Base-by-base conservation (phyloP, 306 rosid species). In the Quillaja saponaria region DNA sequence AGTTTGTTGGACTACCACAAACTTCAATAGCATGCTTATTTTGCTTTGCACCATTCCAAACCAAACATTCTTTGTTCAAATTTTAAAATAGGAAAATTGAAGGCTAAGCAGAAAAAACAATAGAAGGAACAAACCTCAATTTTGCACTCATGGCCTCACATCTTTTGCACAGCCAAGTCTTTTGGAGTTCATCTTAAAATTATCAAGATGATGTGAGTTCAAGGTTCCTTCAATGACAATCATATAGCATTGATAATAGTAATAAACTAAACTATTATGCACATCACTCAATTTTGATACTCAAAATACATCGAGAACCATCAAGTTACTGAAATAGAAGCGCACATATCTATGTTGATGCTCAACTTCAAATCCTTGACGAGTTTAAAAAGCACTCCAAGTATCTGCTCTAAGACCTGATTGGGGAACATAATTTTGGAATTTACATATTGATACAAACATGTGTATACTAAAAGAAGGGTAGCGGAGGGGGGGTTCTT, bases 331-430 rank as follows among this genome's bases (percentile, higher is more conserved):
- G 58, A 71, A 61, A 57, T 35, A 40, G 34, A 58, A 48, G 48
- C 86, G 76, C 69, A 89, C 97, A 64, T 83, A 83, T 81, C 87
- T 89, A 60, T 89, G 95, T 57, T 94, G 99, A 75, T 85, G 96
- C 55, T 87, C 84, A 89, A 78, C 84, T 89, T 89, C 86, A 94
- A 81, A 83, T 87, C 95, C 76, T 85, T 83, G 63, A 94, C 96
- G 49, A 94, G 87, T 82, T 85, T 94, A 54, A 85, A 83, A 61
- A 89, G 91, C 48, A 94, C 90, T 48, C 85, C 96, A 73, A 94
- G 82, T 56, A 89, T 89, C 85, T 89, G 99, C 88, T 94, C 95
- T 63, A 89, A 71, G 52, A 94, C 97, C 99, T 94, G 66, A 45
- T 71, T 45, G 40, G 74, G 66, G 62, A 65, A 57, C 58, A 71